A percentile compares a stretch with the other conserved stretches of the same genome.
These are phyloP conservation scores for Cutaneotrichosporon dermatis DNA, from an alignment of 1,284 basidiomycete genomes.

Conservation along the genomic window DNA sequence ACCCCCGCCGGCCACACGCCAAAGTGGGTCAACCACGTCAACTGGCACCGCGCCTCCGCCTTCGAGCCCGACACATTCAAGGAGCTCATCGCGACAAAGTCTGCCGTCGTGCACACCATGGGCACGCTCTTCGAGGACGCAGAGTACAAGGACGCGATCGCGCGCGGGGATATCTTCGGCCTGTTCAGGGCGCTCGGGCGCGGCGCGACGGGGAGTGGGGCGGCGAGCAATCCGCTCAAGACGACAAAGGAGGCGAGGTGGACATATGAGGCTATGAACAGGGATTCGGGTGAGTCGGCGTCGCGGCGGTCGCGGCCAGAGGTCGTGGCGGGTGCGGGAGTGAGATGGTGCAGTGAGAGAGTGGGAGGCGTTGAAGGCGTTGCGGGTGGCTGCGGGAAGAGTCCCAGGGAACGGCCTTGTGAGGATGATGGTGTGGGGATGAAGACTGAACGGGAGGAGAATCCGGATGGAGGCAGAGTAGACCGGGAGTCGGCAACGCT, in stretches of 20 bases:
- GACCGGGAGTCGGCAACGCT: constrained; percentile 1
- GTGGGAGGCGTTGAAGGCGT: too few relatives aligned
- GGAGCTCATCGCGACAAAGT: constrained; percentile 59
- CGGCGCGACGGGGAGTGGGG: constrained; percentile 44
- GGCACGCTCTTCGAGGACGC: constrained; percentile 81
- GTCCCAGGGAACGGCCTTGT: too few relatives aligned
- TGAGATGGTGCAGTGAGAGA: too few relatives aligned
- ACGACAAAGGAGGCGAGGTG: constrained; percentile 37
- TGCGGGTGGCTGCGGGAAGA: too few relatives aligned
- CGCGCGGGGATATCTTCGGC: constrained; percentile 57
- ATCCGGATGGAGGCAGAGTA: too few relatives aligned
- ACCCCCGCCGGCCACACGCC: constrained; percentile 86
- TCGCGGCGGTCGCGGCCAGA: too few relatives aligned
- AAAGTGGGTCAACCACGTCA: constrained; percentile 71
- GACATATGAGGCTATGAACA: constrained; percentile 76
- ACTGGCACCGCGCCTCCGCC: constrained; percentile 75
- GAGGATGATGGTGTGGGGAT: too few relatives aligned
- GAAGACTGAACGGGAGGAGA: too few relatives aligned
- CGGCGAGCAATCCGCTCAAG: constrained; percentile 62
- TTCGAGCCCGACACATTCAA: constrained; percentile 70
- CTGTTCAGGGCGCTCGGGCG: constrained; percentile 52
- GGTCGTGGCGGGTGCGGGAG: too few relatives aligned
- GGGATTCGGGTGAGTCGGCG: constrained; percentile 71
- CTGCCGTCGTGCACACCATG: constrained; percentile 89
- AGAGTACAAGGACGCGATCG: constrained; percentile 72